These are phyloP conservation scores for Globisporangium mamillatum DNA, from an alignment of 352 stramenopile genomes.

Conservation along the genomic window DNA sequence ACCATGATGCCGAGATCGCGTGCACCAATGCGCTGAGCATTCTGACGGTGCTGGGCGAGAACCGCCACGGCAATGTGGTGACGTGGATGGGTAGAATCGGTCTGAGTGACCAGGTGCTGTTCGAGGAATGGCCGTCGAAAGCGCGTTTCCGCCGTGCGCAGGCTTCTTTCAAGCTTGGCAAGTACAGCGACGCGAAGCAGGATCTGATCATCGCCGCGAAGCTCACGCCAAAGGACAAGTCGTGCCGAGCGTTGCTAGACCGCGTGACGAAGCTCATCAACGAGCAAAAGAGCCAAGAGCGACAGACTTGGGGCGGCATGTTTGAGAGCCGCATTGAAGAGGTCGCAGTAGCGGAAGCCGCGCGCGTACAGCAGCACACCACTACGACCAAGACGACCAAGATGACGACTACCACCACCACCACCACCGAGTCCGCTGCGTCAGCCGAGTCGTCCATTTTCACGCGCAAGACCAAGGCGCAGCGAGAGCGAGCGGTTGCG, in stretches of 20 bases:
- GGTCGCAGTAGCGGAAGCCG: neutral
- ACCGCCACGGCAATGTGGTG: conserved; percentile 76
- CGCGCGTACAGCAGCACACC: conserved; percentile 22
- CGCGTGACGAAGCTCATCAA: conserved; percentile 65
- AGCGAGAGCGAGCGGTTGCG: conserved; percentile 28
- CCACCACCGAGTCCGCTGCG: conserved; percentile 6
- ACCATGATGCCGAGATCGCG: conserved; percentile 69
- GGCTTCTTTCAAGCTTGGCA: conserved; percentile 70
- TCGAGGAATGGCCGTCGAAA: conserved; percentile 85
- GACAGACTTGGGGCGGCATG: conserved; percentile 78
- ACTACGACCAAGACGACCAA: conserved; percentile 20
- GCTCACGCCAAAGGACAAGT: conserved; percentile 80
- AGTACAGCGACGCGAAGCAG: conserved; percentile 68
- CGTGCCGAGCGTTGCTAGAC: conserved; percentile 71
- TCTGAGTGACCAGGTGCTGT: conserved; percentile 75
- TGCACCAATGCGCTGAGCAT: conserved; percentile 84
- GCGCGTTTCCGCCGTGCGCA: conserved; percentile 81
- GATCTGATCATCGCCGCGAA: conserved; percentile 78
- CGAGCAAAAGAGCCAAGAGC: conserved; percentile 77
- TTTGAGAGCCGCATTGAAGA: conserved; percentile 46
- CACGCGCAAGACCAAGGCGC: conserved; percentile 58
- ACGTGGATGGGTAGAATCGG: conserved; percentile 83
- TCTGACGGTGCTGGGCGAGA: conserved; percentile 69
- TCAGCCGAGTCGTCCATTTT: conserved; percentile 60
- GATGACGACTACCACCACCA: conserved; percentile 19